phyloP scores from a whole-genome alignment of 2,329 filamentous ascomycete genomes.

The Fusarium mangiferae region DNA sequence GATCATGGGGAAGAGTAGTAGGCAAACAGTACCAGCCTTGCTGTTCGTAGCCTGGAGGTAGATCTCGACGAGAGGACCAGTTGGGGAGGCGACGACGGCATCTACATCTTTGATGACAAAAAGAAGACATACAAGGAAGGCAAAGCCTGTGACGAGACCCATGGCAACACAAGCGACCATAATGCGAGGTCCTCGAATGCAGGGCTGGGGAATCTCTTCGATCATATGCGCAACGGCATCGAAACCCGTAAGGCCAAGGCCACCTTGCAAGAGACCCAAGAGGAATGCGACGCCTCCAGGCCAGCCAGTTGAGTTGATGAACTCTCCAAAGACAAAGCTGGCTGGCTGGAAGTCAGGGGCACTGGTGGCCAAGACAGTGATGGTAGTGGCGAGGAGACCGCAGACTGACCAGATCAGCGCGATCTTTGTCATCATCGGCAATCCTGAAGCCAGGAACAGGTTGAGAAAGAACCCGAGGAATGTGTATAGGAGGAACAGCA shows the following conservation, averaged over 20 bases:
- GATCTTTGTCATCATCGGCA: neutral
- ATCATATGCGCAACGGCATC: neutral
- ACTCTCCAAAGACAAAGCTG: neutral
- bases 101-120: neutral
- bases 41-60: neutral
- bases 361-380: neutral
- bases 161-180: neutral
- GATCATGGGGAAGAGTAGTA: neutral
- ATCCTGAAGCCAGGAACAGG: neutral
- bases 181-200: neutral
- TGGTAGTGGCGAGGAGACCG: neutral
- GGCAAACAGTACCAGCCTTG: neutral
- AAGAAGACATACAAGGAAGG: neutral
- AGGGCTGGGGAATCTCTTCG: neutral
- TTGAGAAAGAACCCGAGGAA: neutral
- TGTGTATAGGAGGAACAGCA: neutral
- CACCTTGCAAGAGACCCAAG: neutral
- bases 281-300: neutral
- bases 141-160: neutral
- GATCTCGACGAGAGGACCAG: neutral
- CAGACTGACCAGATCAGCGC: neutral
- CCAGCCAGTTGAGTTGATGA: neutral
- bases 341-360: neutral
- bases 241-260: fast-evolving
- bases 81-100: fast-evolving